Conservation (phyloP, 306 rosid species). For the Adenanthera pavonina region DNA sequence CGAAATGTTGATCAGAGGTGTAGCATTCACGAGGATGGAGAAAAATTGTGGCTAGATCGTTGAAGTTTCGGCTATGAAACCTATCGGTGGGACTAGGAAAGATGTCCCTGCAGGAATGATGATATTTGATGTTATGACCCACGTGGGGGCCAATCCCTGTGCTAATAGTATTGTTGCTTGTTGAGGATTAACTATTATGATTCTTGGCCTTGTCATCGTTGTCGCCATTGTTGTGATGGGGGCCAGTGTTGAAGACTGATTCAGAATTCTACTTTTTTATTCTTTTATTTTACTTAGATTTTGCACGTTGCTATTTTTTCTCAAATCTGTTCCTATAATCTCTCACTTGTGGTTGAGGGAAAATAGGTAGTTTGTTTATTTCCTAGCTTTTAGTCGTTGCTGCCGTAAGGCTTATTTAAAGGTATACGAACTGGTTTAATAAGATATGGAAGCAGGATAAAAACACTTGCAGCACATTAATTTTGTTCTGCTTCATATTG, state of each 20-base stretch:
- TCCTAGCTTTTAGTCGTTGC: too few species aligned
- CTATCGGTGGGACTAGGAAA: slow-evolving; percentile 48
- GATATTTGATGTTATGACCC: slow-evolving; percentile 45
- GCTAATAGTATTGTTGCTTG: slow-evolving; percentile 48
- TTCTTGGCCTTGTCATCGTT: not conserved
- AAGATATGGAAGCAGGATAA: too few species aligned
- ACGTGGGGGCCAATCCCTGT: slow-evolving; percentile 50
- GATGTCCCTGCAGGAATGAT: slow-evolving; percentile 45
- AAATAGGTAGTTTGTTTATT: too few species aligned
- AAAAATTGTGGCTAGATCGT: slow-evolving; percentile 57
- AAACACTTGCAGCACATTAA: too few species aligned
- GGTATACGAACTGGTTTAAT: too few species aligned
- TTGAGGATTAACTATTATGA: slow-evolving; percentile 5
- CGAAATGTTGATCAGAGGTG: not conserved
- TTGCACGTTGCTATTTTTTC: too few species aligned
- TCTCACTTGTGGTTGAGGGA: too few species aligned
- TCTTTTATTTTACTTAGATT: too few species aligned
- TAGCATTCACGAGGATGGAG: slow-evolving; percentile 40
- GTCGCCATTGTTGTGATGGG: slow-evolving; percentile 26
- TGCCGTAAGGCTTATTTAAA: too few species aligned
- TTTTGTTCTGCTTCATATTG: too few species aligned
- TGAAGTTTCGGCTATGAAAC: slow-evolving; percentile 44
- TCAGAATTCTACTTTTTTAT: too few species aligned
- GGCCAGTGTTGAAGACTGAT: slow-evolving; percentile 1
- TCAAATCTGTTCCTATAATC: too few species aligned